Percentiles rank a stretch among this genome's conserved stretches.
phyloP scores from a whole-genome alignment of 176 grass and related monocot species.

The Avena insularis region DNA sequence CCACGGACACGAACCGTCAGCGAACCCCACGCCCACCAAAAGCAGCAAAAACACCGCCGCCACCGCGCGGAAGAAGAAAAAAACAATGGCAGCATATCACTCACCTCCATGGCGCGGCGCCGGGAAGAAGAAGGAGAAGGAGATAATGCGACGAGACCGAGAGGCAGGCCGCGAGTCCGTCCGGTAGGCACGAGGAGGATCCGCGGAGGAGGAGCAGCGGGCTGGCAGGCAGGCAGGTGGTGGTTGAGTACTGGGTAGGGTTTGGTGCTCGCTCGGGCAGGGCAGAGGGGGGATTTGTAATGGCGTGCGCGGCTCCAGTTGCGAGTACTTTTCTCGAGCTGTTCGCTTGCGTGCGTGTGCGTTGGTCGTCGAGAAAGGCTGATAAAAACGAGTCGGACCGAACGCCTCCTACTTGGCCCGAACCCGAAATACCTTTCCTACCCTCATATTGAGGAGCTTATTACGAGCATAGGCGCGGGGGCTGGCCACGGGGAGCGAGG shows the following conservation, averaged over 20 bases:
- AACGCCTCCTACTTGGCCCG: neutral
- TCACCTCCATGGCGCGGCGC: constrained; percentile 55
- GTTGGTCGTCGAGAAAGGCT: constrained; percentile 42
- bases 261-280: constrained; percentile 18
- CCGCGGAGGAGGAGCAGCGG: neutral
- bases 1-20: neutral
- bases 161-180: neutral
- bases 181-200: neutral
- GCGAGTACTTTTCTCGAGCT: constrained; percentile 47
- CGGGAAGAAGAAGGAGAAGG: neutral
- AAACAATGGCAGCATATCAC: neutral
- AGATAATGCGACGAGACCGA: neutral
- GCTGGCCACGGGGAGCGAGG: neutral
- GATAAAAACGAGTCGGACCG: neutral
- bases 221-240: neutral
- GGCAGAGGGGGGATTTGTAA: constrained; percentile 38
- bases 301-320: neutral
- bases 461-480: no score
- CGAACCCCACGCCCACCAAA: neutral
- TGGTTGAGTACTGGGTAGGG: constrained; percentile 9
- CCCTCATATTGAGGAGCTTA: neutral
- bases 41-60: neutral
- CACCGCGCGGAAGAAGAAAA: neutral
- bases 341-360: constrained; percentile 48
- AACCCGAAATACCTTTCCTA: neutral